phyloP scores from a whole-genome alignment of 768 basidiomycete species.

The Lactarius psammicola region DNA sequence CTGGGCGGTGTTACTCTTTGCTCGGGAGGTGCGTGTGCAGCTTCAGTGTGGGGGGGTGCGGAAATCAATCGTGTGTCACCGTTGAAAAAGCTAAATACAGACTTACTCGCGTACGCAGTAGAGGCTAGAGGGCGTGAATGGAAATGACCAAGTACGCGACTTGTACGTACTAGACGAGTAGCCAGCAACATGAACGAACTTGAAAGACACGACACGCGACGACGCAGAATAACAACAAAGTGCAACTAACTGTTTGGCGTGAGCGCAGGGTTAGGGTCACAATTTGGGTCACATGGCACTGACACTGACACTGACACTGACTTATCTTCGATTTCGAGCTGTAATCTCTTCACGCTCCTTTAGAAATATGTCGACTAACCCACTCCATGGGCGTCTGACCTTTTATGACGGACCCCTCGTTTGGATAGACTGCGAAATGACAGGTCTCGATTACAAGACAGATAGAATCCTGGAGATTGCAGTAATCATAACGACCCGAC shows the following conservation, averaged over 20 bases:
- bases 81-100: neutral
- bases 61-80: neutral
- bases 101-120: neutral
- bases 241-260: no score
- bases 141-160: neutral
- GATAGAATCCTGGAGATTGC: conserved; percentile 83
- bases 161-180: conserved; percentile 5
- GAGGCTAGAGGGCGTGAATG: neutral
- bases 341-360: neutral
- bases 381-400: conserved; percentile 7
- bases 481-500: conserved; percentile 38
- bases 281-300: conserved; percentile 3
- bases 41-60: neutral
- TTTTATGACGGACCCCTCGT: conserved; percentile 66
- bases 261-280: conserved; percentile 19
- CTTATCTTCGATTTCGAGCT: neutral
- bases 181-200: conserved; percentile 22
- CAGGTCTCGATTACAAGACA: conserved; percentile 62
- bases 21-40: neutral
- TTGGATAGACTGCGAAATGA: conserved; percentile 90
- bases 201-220: neutral
- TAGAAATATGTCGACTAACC: conserved; percentile 13
- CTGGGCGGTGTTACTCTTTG: conserved; percentile 7
- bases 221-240: neutral
- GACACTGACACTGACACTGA: neutral